Evolutionary conservation across 352 stramenopile species (phyloP).

Genomic region (Pythium oligandrum): DNA sequence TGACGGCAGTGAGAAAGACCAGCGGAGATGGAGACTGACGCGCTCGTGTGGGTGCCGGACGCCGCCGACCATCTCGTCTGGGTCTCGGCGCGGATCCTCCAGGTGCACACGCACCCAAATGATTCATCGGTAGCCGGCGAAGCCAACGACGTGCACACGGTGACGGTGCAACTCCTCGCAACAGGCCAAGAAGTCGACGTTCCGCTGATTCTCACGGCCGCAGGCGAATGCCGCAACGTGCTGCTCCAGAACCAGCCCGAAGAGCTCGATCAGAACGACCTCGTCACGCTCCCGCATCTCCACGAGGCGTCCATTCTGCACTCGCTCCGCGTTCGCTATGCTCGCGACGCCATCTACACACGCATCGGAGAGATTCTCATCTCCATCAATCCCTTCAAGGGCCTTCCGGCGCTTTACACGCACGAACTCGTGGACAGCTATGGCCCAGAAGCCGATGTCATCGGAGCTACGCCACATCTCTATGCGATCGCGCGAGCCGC

Average conservation of each 20-base stretch:
- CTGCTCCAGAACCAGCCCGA: constrained; percentile 60
- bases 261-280: constrained; percentile 65
- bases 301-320: constrained; percentile 85
- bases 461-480: constrained; percentile 44
- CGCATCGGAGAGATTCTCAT: constrained; percentile 84
- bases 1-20: constrained; percentile 1
- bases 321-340: constrained; percentile 68
- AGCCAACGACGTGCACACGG: not conserved
- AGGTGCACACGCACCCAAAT: not conserved
- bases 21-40: constrained; percentile 59
- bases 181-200: constrained; percentile 23
- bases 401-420: constrained; percentile 62
- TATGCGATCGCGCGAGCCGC: constrained; percentile 70
- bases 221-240: constrained; percentile 61
- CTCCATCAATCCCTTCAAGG: constrained; percentile 85
- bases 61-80: constrained; percentile 46
- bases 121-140: not conserved
- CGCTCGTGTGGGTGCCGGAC: constrained; percentile 70
- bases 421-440: constrained; percentile 45
- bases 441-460: constrained; percentile 21
- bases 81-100: constrained; percentile 33
- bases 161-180: constrained; percentile 6
- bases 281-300: constrained; percentile 78
- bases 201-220: constrained; percentile 24
- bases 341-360: constrained; percentile 82